Base-by-base conservation (phyloP, 1,139 yeast species). In the Meyerozyma elateridarum region DNA sequence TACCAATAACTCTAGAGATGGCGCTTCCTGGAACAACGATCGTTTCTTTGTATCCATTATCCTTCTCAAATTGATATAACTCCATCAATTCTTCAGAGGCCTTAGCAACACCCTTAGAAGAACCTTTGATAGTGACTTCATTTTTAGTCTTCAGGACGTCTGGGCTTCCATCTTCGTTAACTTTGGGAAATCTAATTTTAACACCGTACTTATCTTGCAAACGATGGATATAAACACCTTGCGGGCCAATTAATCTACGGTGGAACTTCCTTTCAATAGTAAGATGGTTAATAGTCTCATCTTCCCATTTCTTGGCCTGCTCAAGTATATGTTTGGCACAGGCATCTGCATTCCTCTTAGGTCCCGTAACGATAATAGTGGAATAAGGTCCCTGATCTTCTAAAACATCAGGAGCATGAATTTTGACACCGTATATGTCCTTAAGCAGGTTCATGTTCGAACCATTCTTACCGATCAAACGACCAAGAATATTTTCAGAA, bases 391-490 rank as follows among this genome's bases (percentile, higher is more conserved):
- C 64, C 8, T 47, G 54, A 12, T 42, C 45, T 22, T 42, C 49
- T 19, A 59, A 63, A 17, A 53, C 49, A 29, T 49, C 57, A 6
- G 46, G 46, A 33, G 88, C 80, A 48, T 88, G 95, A 42, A 93
- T 73, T 46, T 72, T 74, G 41, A 85, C 88, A 30, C 81, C 89
- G 49, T 70, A 87, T 52, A 85, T 84, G n/a, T 84, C 87, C 45
- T 82, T 73, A 43, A 87, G 59, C 34, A 76, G 64, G 46, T 76
- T 73, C 53, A 91, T 62, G 52, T 79, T 76, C 27, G 85, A 63
- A 36, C 98, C 98, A 40, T 77, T 85, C 55, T 82, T 84, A 45
- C 98, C 99, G 56, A 93, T 87, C 36, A 93, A 70, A 58, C 94
- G 79, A 26, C 93, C 73, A 38, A 89, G 67, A 30, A 77, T 74